Evolutionary conservation across 1,284 basidiomycete genomes (phyloP).

Genomic region (Bondarzewia mesenterica): DNA sequence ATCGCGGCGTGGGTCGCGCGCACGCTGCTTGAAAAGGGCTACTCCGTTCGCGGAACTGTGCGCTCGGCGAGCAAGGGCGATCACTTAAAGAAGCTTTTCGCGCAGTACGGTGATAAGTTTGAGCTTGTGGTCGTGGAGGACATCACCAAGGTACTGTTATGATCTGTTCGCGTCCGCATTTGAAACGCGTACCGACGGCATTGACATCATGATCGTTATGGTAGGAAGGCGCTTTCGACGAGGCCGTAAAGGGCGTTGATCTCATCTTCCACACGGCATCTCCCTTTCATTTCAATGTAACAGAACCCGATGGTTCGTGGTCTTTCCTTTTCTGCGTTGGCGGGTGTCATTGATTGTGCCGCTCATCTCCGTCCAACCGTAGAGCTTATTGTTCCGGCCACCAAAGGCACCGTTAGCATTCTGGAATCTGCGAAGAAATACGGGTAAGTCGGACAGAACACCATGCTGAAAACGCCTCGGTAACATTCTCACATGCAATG

Average conservation of each 20-base stretch:
- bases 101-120: slow-evolving; percentile 35
- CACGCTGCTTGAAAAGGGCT: slow-evolving; percentile 31
- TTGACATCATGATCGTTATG: not conserved
- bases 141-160: slow-evolving; percentile 37
- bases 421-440: slow-evolving; percentile 45
- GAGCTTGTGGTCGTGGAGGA: slow-evolving; percentile 47
- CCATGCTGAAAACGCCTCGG: not conserved
- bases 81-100: slow-evolving; percentile 41
- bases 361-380: too few species aligned
- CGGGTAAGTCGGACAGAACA: slow-evolving; percentile 25
- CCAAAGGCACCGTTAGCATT: slow-evolving; percentile 53
- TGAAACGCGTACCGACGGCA: not conserved
- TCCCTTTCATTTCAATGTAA: slow-evolving; percentile 31
- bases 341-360: not conserved
- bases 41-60: slow-evolving; percentile 49
- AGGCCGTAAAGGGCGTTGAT: slow-evolving; percentile 59
- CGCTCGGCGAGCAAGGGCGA: slow-evolving; percentile 42
- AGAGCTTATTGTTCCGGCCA: slow-evolving; percentile 55
- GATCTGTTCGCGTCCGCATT: not conserved
- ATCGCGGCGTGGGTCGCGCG: slow-evolving; percentile 32
- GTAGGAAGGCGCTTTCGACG: slow-evolving; percentile 63
- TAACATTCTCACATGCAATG: not conserved
- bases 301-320: slow-evolving; percentile 30
- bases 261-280: slow-evolving; percentile 54
- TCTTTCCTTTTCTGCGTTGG: not conserved